phyloP scores from a whole-genome alignment of 352 stramenopile species.

The Pythium sukuiense region DNA sequence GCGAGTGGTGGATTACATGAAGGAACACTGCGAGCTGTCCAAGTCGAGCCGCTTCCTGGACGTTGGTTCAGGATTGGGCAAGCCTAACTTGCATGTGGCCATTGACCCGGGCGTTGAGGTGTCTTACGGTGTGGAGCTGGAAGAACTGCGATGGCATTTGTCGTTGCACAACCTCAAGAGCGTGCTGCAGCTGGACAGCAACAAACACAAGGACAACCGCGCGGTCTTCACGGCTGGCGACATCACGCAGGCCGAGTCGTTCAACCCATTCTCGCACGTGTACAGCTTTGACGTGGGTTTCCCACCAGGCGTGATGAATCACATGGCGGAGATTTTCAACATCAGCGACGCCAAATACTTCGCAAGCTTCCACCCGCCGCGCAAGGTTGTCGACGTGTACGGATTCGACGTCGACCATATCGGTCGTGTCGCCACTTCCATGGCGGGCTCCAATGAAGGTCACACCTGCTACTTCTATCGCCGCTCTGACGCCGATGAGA shows the following conservation, averaged over 20 bases:
- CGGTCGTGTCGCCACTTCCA: conserved; percentile 88
- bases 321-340: conserved; percentile 95
- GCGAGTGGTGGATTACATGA: conserved; percentile 94
- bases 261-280: conserved; percentile 97
- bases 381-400: conserved; percentile 93
- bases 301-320: conserved; percentile 93
- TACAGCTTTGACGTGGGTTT: conserved; percentile 99
- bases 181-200: conserved; percentile 73
- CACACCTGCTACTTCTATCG: conserved; percentile 98
- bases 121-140: conserved; percentile 95
- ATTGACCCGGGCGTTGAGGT: conserved; percentile 95
- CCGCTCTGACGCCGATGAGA: conserved; percentile 29
- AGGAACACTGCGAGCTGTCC: conserved; percentile 90
- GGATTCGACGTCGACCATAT: conserved; percentile 92
- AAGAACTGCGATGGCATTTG: conserved; percentile 94
- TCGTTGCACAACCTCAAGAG: conserved; percentile 93
- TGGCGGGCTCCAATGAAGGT: conserved; percentile 95
- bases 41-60: conserved; percentile 94
- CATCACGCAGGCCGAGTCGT: conserved; percentile 92
- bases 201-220: conserved; percentile 51
- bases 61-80: conserved; percentile 96
- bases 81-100: conserved; percentile 97
- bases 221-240: conserved; percentile 93
- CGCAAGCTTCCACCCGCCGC: conserved; percentile 94
- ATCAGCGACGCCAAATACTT: conserved; percentile 87